Conservation (phyloP, 73 alveolate genomes). For the Durusdinium trenchii region DNA sequence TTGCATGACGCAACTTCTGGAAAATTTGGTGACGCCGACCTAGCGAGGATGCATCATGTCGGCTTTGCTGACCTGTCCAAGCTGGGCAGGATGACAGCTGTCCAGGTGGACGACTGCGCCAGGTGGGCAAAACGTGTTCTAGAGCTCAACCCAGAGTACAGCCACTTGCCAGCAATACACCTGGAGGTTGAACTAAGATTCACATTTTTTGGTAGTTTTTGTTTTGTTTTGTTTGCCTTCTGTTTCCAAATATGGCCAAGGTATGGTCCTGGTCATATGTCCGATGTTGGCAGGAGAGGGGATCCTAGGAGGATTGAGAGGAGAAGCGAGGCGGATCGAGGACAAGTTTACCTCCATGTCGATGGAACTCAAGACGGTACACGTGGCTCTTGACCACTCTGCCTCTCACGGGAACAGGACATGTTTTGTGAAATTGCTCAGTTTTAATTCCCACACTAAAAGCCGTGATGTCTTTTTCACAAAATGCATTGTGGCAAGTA, state of each 20-base stretch:
- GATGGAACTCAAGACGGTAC: constrained; percentile 24
- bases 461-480: background rate
- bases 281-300: constrained; percentile 18
- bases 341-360: background rate
- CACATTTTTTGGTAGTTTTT: background rate
- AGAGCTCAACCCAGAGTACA: background rate
- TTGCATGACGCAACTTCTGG: background rate
- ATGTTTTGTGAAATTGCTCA: background rate
- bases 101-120: background rate
- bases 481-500: background rate
- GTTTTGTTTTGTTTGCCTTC: background rate
- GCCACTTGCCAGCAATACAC: background rate
- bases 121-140: background rate
- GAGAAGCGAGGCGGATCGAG: constrained; percentile 22
- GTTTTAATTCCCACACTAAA: background rate
- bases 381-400: background rate
- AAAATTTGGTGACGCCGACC: background rate
- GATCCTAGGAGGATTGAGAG: background rate
- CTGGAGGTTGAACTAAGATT: too few relatives aligned
- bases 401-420: constrained; percentile 22
- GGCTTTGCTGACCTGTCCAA: background rate
- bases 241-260: background rate
- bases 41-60: background rate
- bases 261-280: background rate
- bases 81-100: constrained; percentile 7